Conservation (phyloP, 345 rosid species). For the Eucalyptus leucophloia region DNA sequence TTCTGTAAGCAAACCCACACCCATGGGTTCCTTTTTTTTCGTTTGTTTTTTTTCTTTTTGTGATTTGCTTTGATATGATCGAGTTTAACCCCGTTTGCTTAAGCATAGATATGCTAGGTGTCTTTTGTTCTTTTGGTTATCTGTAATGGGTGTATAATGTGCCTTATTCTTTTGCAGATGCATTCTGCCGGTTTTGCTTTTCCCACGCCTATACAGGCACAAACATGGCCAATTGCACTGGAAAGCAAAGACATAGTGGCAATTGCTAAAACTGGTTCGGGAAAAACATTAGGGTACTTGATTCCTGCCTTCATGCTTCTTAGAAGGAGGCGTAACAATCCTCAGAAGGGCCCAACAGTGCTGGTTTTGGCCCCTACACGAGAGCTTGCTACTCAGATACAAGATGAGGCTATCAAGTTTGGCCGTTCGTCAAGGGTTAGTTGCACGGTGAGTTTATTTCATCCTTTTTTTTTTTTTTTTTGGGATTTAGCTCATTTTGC, state of each 20-base stretch:
- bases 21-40: slow-evolving; percentile 12
- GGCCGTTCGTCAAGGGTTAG: slow-evolving; percentile 79
- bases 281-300: slow-evolving; percentile 94
- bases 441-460: slow-evolving; percentile 67
- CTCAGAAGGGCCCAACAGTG: slow-evolving; percentile 83
- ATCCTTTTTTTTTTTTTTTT: background rate
- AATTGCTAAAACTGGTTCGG: slow-evolving; percentile 98
- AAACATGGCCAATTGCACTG: slow-evolving; percentile 97
- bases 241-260: slow-evolving; percentile 89
- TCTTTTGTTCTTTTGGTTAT: background rate
- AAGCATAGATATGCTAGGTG: background rate
- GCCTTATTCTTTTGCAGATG: slow-evolving; percentile 33
- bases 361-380: slow-evolving; percentile 92
- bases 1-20: slow-evolving; percentile 72
- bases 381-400: slow-evolving; percentile 97
- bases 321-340: slow-evolving; percentile 47
- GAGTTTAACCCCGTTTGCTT: background rate
- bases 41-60: background rate
- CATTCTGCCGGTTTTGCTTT: slow-evolving; percentile 77
- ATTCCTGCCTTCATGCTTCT: slow-evolving; percentile 89
- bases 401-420: slow-evolving; percentile 76
- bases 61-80: background rate
- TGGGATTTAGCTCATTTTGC: background rate
- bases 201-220: slow-evolving; percentile 98
- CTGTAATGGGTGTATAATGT: background rate